Evolutionary conservation across 495 filamentous ascomycete genomes (phyloP), one percentile per base, ranked within the genome.

Genomic region (Cryomyces minteri): DNA sequence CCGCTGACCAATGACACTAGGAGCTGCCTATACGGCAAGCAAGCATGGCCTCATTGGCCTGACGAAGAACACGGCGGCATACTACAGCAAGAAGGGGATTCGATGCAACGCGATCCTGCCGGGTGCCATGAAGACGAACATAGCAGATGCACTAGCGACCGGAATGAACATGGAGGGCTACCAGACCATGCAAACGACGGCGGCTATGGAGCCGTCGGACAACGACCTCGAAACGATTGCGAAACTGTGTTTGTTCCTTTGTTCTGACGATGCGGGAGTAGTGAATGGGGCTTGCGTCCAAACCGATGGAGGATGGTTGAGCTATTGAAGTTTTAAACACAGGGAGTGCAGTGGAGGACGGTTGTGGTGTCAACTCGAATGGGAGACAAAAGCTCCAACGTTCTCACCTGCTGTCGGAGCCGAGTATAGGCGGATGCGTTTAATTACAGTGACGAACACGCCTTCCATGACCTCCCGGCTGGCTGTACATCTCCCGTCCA

Each of bases 51-150:
- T 79, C 11, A 51, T 76, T 9, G 76, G 73, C 4, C 57, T 78
- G 48, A 79, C 76, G 25, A 78, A 79, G 58, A 77, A 68, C 56
- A 79, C 74, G 31, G 75, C 74, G 2, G 64, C 67, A 0, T 73
- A 59, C 57, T 79, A 79, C 54, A 67, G 64, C 0, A 60, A 57
- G 36, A 69, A 73, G 56, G 70, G 71, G 18, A 76, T 80, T 53
- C 65, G 67, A 40, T 69, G 63, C 49, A 67, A 77, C 34, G 72
- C 69, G 0, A 56, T 79, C 43, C 58, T 70, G 58, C 55, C 73
- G 39, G 76, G 74, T 18, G 70, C 54, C 6, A 76, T 80, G 72
- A 14, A 56, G 0, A 68, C 67, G 37, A 79, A 76, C 48, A 76
- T 78, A 49, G 51, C 36, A 8, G 12, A 9, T 10, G 34, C 34